Evolutionary conservation across 495 filamentous ascomycete species (phyloP), one percentile per base, ranked within the genome.

Genomic region (Trichocladium antarcticum): DNA sequence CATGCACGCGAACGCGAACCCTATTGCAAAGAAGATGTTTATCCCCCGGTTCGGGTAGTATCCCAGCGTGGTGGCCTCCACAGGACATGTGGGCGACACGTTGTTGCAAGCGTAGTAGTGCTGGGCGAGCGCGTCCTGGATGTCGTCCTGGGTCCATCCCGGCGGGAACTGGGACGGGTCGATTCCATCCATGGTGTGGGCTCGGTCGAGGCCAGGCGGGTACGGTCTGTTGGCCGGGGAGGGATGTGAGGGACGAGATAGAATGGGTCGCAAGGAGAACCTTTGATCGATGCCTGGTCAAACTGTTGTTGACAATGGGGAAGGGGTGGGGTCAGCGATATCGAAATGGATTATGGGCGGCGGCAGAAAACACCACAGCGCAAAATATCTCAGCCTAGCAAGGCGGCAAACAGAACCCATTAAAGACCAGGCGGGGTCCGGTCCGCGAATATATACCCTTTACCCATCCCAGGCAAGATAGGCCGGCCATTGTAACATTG

Each of bases 11-110:
- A 82, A 15, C 17, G 64, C 77, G 54, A 76, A 86, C 37, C 70
- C 69, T 24, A 71, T 70, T 9, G 69, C 61, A 60, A 83, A 79
- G 62, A 84, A 81, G 52, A 71, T 63, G 61, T 82, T 83, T 37
- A 74, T 77, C 38, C 74, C 79, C 6, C 77, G 65, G 54, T 73
- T 79, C 2, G 83, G 83, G 45, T 75, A 76, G 65, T 85, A 85
- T 27, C 81, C 82, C 54, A 84, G 75, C 15, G 79, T 82, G 3
- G 81, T 82, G 1, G 68, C 69, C 35, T 73, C 49, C 39, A 84
- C 77, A 1, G 78, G 77, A 52, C 83, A 87, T 3, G 45, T 17
- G 0, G 64, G 54, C 28, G 64, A 56, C 31, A 84, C 72, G 29
- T 72, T 53, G 11, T 56, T 61, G 62, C 81, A 82, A 19, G 57